phyloP scores from a whole-genome alignment of 2,329 filamentous ascomycete species.

The Hymenoscyphus scutula region DNA sequence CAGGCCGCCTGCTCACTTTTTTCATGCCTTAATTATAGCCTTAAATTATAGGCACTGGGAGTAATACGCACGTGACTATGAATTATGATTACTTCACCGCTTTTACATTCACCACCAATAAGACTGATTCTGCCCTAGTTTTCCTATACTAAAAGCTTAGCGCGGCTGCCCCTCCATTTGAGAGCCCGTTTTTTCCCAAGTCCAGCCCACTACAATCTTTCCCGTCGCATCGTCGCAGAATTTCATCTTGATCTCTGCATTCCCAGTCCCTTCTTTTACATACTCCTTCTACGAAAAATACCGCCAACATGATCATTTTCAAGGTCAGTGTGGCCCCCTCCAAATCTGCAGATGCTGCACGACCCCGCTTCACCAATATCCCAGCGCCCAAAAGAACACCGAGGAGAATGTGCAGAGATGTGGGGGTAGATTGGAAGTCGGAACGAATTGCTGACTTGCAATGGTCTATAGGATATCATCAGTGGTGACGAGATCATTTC shows the following conservation, averaged over 20 bases:
- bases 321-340: conserved; percentile 43
- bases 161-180: conserved; percentile 23
- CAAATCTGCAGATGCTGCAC: conserved; percentile 4
- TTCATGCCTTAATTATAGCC: too few species aligned
- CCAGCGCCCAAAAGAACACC: neutral
- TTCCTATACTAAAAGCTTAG: neutral
- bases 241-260: conserved; percentile 11
- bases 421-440: conserved; percentile 1
- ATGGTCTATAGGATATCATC: conserved; percentile 69
- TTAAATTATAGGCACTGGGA: too few species aligned
- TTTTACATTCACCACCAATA: neutral
- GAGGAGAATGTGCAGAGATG: neutral
- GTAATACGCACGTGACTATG: neutral
- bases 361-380: conserved; percentile 11
- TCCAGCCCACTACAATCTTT: conserved; percentile 20
- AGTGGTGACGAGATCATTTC: conserved; percentile 95
- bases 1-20: neutral
- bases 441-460: conserved; percentile 18
- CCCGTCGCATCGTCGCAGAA: conserved; percentile 9
- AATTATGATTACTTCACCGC: neutral
- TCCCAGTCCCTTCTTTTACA: conserved; percentile 13
- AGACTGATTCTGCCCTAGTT: neutral
- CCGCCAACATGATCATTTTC: conserved; percentile 55
- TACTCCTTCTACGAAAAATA: conserved; percentile 15
- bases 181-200: conserved; percentile 21